phyloP scores from a whole-genome alignment of 2,329 filamentous ascomycete species.

The Aaosphaeria arxii region DNA sequence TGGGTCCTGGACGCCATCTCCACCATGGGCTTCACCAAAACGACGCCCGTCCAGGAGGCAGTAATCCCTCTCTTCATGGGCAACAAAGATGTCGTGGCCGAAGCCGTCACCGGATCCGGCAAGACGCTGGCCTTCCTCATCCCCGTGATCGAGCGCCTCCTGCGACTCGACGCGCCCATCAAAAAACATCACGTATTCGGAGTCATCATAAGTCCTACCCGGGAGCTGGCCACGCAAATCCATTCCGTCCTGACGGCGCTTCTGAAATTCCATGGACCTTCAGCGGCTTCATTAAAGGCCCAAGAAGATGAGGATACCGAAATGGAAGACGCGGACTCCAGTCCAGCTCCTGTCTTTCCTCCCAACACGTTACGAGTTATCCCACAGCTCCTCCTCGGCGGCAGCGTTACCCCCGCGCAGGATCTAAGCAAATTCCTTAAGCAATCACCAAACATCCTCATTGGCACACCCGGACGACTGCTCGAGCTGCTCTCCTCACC shows the following conservation, averaged over 20 bases:
- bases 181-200: slow-evolving; percentile 88
- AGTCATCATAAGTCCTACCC: slow-evolving; percentile 88
- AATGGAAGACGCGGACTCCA: slow-evolving; percentile 37
- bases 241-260: slow-evolving; percentile 75
- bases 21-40: slow-evolving; percentile 79
- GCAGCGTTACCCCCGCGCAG: slow-evolving; percentile 75
- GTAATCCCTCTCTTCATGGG: slow-evolving; percentile 84
- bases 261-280: slow-evolving; percentile 78
- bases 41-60: slow-evolving; percentile 94
- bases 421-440: slow-evolving; percentile 84
- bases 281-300: slow-evolving; percentile 64
- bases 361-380: slow-evolving; percentile 60
- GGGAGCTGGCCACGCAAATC: slow-evolving; percentile 90
- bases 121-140: slow-evolving; percentile 55
- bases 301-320: slow-evolving; percentile 44
- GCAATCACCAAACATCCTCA: slow-evolving; percentile 80
- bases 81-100: slow-evolving; percentile 90
- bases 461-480: slow-evolving; percentile 86
- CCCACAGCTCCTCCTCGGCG: slow-evolving; percentile 78
- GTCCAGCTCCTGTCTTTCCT: slow-evolving; percentile 40
- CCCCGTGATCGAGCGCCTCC: slow-evolving; percentile 76
- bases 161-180: slow-evolving; percentile 75
- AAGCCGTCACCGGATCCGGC: slow-evolving; percentile 51
- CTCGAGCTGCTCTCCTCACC: slow-evolving; percentile 83
- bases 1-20: slow-evolving; percentile 84